Percentiles rank a stretch among this genome's conserved stretches.
Evolutionary conservation across 1,139 yeast species (phyloP).

Genomic region (Suhomyces anneliseae): DNA sequence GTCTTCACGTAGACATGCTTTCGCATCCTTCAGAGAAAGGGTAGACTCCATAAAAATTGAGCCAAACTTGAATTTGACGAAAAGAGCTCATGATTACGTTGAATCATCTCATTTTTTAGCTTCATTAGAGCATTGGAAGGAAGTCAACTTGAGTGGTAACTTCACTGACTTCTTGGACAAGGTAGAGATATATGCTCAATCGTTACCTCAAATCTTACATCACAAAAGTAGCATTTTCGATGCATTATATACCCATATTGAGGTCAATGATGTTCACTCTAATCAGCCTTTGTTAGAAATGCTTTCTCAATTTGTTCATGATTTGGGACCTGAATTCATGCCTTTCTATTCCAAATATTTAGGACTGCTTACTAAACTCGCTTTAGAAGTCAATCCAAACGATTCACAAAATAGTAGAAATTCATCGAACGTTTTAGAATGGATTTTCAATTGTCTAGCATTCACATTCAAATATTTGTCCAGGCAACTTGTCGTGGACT

Average conservation of each 20-base stretch:
- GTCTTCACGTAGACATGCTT: conserved; percentile 61
- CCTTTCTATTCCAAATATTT: conserved; percentile 61
- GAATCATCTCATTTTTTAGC: conserved; percentile 79
- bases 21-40: conserved; percentile 76
- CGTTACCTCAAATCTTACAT: conserved; percentile 78
- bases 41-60: conserved; percentile 84
- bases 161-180: conserved; percentile 65
- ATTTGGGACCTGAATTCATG: conserved; percentile 88
- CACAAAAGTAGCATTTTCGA: conserved; percentile 66
- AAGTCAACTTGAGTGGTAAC: conserved; percentile 73
- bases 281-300: conserved; percentile 81
- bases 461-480: conserved; percentile 86
- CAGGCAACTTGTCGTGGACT: conserved; percentile 57
- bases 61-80: conserved; percentile 65
- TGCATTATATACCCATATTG: conserved; percentile 50
- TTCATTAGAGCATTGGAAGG: conserved; percentile 84
- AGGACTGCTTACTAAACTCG: conserved; percentile 49
- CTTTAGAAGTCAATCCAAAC: conserved; percentile 48
- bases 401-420: conserved; percentile 43
- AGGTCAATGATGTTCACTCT: conserved; percentile 63
- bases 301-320: conserved; percentile 84
- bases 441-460: conserved; percentile 83
- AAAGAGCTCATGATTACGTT: conserved; percentile 67
- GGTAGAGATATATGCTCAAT: conserved; percentile 57
- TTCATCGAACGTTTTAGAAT: conserved; percentile 72